A percentile compares a stretch with the other conserved stretches of the same genome.
Evolutionary conservation across 768 basidiomycete genomes (phyloP).

Genomic region (Lactarius akahatsu): DNA sequence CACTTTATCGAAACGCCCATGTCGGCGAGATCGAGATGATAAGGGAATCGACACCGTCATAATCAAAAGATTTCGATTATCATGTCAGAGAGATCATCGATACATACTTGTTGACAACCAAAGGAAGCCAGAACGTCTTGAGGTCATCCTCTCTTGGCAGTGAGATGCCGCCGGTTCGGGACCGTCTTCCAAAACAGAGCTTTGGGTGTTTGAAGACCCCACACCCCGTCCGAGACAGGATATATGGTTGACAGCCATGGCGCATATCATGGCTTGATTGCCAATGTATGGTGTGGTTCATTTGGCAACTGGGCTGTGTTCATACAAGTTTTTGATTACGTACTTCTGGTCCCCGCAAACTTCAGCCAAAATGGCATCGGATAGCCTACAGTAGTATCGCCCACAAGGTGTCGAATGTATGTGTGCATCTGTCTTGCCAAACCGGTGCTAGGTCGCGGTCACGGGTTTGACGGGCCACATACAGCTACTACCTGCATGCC

Average conservation of each 20-base stretch:
- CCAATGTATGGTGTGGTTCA: too few relatives aligned
- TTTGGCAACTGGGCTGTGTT: too few relatives aligned
- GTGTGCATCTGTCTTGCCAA: not conserved
- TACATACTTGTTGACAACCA: not conserved
- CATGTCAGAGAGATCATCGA: not conserved
- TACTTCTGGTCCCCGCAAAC: too few relatives aligned
- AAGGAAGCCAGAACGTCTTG: not conserved
- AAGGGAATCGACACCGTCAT: not conserved
- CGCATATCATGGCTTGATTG: not conserved
- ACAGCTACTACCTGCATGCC: not conserved
- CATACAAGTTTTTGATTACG: too few relatives aligned
- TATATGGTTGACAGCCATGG: not conserved
- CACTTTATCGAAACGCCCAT: not conserved
- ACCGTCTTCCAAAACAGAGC: not conserved
- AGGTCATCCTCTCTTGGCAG: too few relatives aligned
- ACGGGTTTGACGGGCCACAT: not conserved
- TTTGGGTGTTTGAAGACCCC: not conserved
- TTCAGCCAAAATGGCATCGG: not conserved
- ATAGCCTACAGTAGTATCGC: too few relatives aligned
- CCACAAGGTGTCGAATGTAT: too few relatives aligned
- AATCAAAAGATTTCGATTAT: not conserved
- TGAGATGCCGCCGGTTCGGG: not conserved
- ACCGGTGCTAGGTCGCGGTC: not conserved
- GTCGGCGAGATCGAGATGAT: not conserved
- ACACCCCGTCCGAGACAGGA: not conserved